phyloP scores from a whole-genome alignment of 371 early-diverging fungal genomes.

The Lichtheimia hyalospora region DNA sequence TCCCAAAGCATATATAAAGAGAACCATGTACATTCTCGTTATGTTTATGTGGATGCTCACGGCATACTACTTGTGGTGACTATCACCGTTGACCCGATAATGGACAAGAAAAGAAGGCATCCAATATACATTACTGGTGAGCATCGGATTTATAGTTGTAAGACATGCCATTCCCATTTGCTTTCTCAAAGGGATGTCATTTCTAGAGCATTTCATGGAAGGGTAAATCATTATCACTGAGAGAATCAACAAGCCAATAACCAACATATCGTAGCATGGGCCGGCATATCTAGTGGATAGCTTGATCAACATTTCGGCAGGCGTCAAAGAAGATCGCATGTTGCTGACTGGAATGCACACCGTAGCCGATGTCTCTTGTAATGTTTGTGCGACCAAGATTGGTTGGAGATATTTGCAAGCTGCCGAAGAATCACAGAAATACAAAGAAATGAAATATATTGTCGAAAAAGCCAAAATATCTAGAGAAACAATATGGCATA shows the following conservation, averaged over 20 bases:
- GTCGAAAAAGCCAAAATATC: constrained; percentile 60
- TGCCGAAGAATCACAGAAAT: constrained; percentile 64
- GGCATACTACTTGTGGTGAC: background rate
- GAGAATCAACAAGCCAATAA: background rate
- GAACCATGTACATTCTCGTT: too few species aligned
- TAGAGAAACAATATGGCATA: constrained; percentile 4
- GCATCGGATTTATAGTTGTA: constrained; percentile 9
- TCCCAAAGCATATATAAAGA: too few species aligned
- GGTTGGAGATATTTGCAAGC: constrained; percentile 78
- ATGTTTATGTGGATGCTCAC: too few species aligned
- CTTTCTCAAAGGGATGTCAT: constrained; percentile 15
- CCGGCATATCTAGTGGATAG: constrained; percentile 66
- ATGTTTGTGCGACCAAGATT: constrained; percentile 59
- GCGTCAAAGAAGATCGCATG: constrained; percentile 61
- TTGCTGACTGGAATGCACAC: constrained; percentile 81
- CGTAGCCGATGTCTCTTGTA: constrained; percentile 74
- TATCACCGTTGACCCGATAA: constrained; percentile 5
- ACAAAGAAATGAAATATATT: constrained; percentile 82
- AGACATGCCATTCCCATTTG: constrained; percentile 23
- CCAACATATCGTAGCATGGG: constrained; percentile 49
- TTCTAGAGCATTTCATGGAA: constrained; percentile 21
- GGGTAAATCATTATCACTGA: constrained; percentile 8
- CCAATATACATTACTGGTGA: constrained; percentile 5
- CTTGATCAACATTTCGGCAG: constrained; percentile 63
- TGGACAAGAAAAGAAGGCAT: constrained; percentile 4